Percentiles rank a stretch among this genome's conserved stretches.
Evolutionary conservation across 768 basidiomycete genomes (phyloP).

Genomic region (Chalciporus chontae): DNA sequence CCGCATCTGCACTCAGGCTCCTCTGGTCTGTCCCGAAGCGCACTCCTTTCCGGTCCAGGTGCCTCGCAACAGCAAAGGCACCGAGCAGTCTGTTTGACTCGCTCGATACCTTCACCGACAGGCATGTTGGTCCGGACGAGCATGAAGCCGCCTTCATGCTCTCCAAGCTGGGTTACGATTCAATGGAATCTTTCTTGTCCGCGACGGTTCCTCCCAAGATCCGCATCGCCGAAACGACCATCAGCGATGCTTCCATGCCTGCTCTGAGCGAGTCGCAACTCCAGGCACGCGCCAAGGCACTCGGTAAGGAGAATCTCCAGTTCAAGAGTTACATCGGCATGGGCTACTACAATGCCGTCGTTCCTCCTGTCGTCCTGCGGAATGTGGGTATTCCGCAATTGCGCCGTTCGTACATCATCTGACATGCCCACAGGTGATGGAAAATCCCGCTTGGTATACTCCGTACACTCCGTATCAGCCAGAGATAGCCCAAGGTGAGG

Average conservation of each 20-base stretch:
- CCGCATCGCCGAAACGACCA: conserved; percentile 55
- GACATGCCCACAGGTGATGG: conserved; percentile 58
- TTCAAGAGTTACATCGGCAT: conserved; percentile 96
- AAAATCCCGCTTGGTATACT: conserved; percentile 98
- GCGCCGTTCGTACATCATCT: conserved; percentile 1
- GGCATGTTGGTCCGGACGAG: conserved; percentile 91
- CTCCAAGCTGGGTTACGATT: conserved; percentile 72
- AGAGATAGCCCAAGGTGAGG: conserved; percentile 92
- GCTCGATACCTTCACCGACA: conserved; percentile 84
- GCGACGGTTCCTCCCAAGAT: conserved; percentile 82
- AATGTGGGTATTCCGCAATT: conserved; percentile 53
- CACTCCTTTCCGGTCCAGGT: conserved; percentile 27
- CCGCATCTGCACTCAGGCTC: conserved; percentile 23
- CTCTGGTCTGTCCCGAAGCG: conserved; percentile 17
- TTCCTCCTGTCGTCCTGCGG: conserved; percentile 92
- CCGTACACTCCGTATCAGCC: conserved; percentile 96
- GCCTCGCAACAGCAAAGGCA: conserved; percentile 59
- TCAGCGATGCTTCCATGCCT: conserved; percentile 68
- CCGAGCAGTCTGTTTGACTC: conserved; percentile 71
- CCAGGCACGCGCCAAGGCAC: conserved; percentile 62
- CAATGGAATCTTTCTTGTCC: conserved; percentile 84
- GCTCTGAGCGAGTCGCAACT: conserved; percentile 87
- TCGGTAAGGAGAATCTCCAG: conserved; percentile 76
- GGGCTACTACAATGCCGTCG: conserved; percentile 94
- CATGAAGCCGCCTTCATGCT: conserved; percentile 84